These are phyloP conservation scores for Austroboletus festivus DNA, from an alignment of 768 basidiomycete species.

Conservation along the genomic window DNA sequence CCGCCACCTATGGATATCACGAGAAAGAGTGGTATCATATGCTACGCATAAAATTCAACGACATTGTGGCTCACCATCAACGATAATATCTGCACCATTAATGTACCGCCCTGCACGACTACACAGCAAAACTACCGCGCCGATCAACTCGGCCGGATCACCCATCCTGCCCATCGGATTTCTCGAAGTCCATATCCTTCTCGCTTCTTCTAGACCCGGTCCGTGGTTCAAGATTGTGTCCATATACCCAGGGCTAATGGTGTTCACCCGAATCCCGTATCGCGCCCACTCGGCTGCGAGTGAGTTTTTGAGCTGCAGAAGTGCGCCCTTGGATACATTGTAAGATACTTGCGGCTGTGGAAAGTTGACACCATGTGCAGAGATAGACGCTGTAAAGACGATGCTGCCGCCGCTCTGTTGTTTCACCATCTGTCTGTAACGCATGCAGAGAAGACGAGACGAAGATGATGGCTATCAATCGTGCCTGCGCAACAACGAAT, in stretches of 20 bases:
- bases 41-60: neutral
- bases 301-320: constrained; percentile 38
- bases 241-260: constrained; percentile 44
- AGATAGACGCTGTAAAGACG: constrained; percentile 43
- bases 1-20: constrained; percentile 17
- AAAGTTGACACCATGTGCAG: constrained; percentile 40
- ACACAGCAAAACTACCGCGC: constrained; percentile 39
- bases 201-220: constrained; percentile 30
- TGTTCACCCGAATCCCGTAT: constrained; percentile 42
- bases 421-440: constrained; percentile 40
- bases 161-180: constrained; percentile 46
- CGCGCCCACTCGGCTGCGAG: constrained; percentile 43
- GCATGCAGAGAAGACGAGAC: too few species aligned
- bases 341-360: constrained; percentile 42
- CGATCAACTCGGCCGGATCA: constrained; percentile 38
- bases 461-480: too few species aligned
- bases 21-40: neutral
- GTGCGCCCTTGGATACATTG: constrained; percentile 41
- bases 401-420: constrained; percentile 41
- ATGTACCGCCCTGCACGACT: constrained; percentile 43
- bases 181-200: constrained; percentile 36
- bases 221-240: constrained; percentile 41
- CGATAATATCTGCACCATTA: constrained; percentile 40
- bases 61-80: constrained; percentile 37
- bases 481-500: neutral